Evolutionary conservation across 148 eudicot genomes (phyloP), one percentile per base, ranked within the genome.

Genomic region (Cornus controversa): DNA sequence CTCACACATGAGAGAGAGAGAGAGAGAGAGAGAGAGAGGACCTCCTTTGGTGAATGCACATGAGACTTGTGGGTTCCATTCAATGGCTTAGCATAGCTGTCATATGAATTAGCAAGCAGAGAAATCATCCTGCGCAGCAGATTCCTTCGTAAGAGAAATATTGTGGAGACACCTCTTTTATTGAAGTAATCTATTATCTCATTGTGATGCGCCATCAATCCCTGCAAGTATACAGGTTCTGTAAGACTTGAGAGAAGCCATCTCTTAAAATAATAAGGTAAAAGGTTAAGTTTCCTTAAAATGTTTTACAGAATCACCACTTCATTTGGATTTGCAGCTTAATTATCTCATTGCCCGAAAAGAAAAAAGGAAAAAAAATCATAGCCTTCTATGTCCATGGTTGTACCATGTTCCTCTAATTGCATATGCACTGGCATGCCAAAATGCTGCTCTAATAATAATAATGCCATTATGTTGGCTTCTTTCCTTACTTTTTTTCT

Each of bases 1-100:
- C 64, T 3, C 23, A 5, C 64, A n/a, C 6, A 50, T n/a, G 22
- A 1, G 6, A 34, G 62, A 47, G 74, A 24, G 53, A 34, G 58
- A 63, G 77, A 64, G 58, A 40, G 78, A 40, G 70, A 45, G 70
- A 36, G 67, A 11, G 68, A 66, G 57, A 58, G 73, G 77, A 92
- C 96, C 91, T 92, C 97, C 5, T 82, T 14, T 15, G 85, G 78
- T 4, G 97, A 87, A 84, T 92, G 97, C 0, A 85, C 90, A 74
- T 92, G 97, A 83, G 94, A 92, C 81, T 90, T 90, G 72, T 92
- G 97, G 26, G 90, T 90, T 24, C 97, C 94, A 76, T 92, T 90
- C 27, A 92, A 80, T 26, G 85, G 77, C 77, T 89, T 92, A 23
- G 90, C 89, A 13, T 77, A 72, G 45, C 80, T 85, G 72, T 90